These are phyloP conservation scores for Edaphochlamys debaryana DNA, from an alignment of 139 green algal genomes.

Conservation along the genomic window DNA sequence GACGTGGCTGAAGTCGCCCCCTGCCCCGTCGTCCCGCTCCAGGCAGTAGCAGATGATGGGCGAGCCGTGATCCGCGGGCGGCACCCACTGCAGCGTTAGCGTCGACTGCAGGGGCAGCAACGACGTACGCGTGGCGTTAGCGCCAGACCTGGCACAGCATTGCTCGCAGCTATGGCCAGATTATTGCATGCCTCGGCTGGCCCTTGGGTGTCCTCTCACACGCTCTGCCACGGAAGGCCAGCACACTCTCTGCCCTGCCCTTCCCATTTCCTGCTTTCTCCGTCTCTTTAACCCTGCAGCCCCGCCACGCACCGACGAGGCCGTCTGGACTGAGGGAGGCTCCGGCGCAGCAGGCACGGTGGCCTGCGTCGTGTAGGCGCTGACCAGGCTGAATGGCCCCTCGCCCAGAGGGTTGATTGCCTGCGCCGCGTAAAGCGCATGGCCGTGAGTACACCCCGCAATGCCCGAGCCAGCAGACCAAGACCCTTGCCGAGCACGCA, in stretches of 20 bases:
- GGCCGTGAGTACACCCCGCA: background rate
- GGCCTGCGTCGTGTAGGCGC: constrained; percentile 67
- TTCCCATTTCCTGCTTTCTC: too few relatives aligned
- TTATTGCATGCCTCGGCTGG: too few relatives aligned
- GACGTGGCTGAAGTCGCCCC: constrained; percentile 55
- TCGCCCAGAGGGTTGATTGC: constrained; percentile 63
- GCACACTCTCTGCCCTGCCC: too few relatives aligned
- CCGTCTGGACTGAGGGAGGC: constrained; percentile 20
- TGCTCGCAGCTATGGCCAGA: too few relatives aligned
- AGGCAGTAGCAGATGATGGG: constrained; percentile 70
- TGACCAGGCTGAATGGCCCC: constrained; percentile 65
- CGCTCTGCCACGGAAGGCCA: too few relatives aligned
- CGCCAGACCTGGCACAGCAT: too few relatives aligned
- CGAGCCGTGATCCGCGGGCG: constrained; percentile 63
- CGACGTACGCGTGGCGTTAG: too few relatives aligned
- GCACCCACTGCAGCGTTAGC: constrained; percentile 56
- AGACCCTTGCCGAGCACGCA: too few relatives aligned
- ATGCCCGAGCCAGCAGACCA: too few relatives aligned
- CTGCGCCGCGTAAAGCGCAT: constrained; percentile 19
- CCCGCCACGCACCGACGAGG: constrained; percentile 23
- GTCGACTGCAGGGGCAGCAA: constrained; percentile 36
- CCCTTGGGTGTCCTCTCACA: too few relatives aligned
- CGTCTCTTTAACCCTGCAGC: too few relatives aligned
- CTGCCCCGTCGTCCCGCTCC: constrained; percentile 70
- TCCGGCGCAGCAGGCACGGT: constrained; percentile 68